These are phyloP conservation scores for Globisporangium alternatum DNA, from an alignment of 352 stramenopile species.

Conservation along the genomic window DNA sequence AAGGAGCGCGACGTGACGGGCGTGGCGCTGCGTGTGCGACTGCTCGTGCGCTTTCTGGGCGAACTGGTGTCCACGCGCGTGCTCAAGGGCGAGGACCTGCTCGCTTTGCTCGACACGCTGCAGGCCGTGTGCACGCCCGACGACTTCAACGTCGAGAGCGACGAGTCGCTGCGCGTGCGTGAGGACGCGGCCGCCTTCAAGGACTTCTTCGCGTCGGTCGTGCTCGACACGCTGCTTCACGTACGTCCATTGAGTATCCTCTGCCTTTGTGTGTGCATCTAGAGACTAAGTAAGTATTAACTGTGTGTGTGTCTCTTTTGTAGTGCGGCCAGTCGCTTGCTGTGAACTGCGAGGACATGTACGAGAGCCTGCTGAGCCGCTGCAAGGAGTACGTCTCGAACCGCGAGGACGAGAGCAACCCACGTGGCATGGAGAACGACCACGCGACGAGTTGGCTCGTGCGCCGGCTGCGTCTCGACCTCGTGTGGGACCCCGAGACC, in stretches of 20 bases:
- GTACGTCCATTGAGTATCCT: slow-evolving; percentile 19
- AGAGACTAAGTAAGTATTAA: background rate
- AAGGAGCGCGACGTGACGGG: slow-evolving; percentile 20
- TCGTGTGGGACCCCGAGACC: slow-evolving; percentile 63
- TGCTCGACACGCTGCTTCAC: slow-evolving; percentile 70
- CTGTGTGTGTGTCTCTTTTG: background rate
- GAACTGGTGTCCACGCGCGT: slow-evolving; percentile 58
- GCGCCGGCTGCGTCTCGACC: slow-evolving; percentile 58
- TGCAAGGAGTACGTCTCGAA: slow-evolving; percentile 70
- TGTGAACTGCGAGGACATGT: slow-evolving; percentile 46
- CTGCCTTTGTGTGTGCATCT: background rate
- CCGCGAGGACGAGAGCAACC: slow-evolving; percentile 63
- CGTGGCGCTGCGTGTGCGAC: slow-evolving; percentile 46
- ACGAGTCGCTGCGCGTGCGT: slow-evolving; percentile 35
- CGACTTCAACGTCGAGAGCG: slow-evolving; percentile 50
- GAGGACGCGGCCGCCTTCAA: slow-evolving; percentile 70
- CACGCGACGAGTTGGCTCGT: slow-evolving; percentile 64
- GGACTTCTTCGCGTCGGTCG: slow-evolving; percentile 68
- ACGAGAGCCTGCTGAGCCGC: slow-evolving; percentile 65
- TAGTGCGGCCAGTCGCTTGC: slow-evolving; percentile 48
- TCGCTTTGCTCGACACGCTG: slow-evolving; percentile 56
- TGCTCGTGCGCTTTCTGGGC: slow-evolving; percentile 65
- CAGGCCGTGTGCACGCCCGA: slow-evolving; percentile 62
- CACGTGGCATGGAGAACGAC: slow-evolving; percentile 31
- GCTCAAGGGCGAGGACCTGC: slow-evolving; percentile 56